Evolutionary conservation across 352 stramenopile species (phyloP).

Genomic region (Globisporangium ultimum): DNA sequence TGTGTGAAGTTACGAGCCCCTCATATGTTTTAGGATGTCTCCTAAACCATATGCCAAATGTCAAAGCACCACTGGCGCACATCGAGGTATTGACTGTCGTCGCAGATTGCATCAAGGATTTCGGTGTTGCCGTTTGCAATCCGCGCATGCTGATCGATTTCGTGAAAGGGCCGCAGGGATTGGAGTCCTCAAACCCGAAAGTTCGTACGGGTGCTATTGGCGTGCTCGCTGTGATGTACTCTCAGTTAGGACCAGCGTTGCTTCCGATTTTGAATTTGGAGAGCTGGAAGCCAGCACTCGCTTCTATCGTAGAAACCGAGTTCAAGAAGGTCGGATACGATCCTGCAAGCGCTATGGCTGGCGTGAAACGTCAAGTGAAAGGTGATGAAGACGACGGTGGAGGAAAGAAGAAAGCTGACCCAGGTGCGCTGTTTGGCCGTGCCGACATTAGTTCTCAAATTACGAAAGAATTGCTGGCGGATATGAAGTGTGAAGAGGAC

Average conservation of each 20-base stretch:
- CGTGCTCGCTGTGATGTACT: conserved; percentile 79
- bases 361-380: conserved; percentile 68
- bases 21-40: conserved; percentile 76
- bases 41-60: conserved; percentile 68
- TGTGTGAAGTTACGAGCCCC: conserved; percentile 73
- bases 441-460: conserved; percentile 77
- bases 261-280: conserved; percentile 79
- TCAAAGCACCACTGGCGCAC: conserved; percentile 78
- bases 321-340: conserved; percentile 84
- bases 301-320: conserved; percentile 68
- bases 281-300: conserved; percentile 81
- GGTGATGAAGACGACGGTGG: conserved; percentile 44
- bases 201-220: conserved; percentile 62
- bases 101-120: conserved; percentile 70
- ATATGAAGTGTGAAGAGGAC: conserved; percentile 85
- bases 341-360: conserved; percentile 45
- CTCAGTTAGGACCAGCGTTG: conserved; percentile 74
- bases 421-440: conserved; percentile 64
- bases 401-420: conserved; percentile 30
- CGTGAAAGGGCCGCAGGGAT: conserved; percentile 60
- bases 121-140: conserved; percentile 68
- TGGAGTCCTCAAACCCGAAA: conserved; percentile 82
- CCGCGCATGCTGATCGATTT: conserved; percentile 73
- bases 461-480: conserved; percentile 82
- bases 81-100: conserved; percentile 65